Base-by-base conservation (phyloP, 2,329 filamentous ascomycete genomes). In the Aaosphaeria arxii region DNA sequence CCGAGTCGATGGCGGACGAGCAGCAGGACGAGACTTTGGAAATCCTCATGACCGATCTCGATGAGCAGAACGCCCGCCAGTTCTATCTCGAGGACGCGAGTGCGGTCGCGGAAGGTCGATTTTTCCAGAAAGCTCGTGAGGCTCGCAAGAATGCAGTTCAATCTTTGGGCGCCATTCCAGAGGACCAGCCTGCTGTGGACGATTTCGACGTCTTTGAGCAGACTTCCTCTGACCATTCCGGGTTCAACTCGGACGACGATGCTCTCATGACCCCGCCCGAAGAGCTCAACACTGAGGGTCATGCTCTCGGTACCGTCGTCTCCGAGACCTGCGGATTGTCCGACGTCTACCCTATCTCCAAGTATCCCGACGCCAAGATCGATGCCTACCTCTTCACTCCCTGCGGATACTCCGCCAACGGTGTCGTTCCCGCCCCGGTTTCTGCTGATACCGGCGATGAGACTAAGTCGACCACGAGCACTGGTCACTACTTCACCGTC, bases 311-410 rank as follows among this genome's bases (percentile, higher is more conserved):
- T 43, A 94, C 90, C 4, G 86, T 96, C 39, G 91, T 99, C 42
- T 94, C 92, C 11, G 89, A 97, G 60, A 80, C 81, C 51, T 97
- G 90, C 70, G 94, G 94, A 44, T 81, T 99, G 42, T 87, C 91
- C 13, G 86, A 91, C 53, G 85, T 99, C 52, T 99, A 97, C 63
- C 88, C 94, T 5, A 85, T 83, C 40, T 85, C 84, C 50, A 86
- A 87, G 71, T 97, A 96, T 67, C 91, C 94, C 0, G 92, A 96
- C 59, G 88, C 94, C 24, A 88, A 89, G 50, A 89, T 99, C 57
- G 94, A 99, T 61, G 90, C 94, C 24, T 99, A 97, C 70, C 82
- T 96, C 46, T 99, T 99, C 77, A 91, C 88, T 1, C 94, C 94
- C 0, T 99, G 94, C 65, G 94, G 94, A 49, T 99, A 96, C 74